Conservation (phyloP, 768 basidiomycete genomes). For the Aureoboletus auriporus region DNA sequence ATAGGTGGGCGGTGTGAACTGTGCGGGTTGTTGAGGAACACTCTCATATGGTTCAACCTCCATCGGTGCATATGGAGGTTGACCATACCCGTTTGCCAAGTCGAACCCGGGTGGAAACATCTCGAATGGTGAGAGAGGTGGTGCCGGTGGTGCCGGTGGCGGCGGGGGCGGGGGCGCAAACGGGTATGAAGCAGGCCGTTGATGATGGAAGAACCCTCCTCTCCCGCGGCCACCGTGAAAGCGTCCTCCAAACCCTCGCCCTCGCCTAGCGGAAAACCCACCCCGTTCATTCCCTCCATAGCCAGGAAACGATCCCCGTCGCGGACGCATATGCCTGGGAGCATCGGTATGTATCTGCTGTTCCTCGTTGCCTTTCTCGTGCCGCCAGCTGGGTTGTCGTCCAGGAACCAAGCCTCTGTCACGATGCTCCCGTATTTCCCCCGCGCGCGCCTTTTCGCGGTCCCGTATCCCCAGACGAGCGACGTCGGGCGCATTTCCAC, state of each 20-base stretch:
- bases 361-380: constrained; percentile 26
- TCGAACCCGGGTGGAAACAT: constrained; percentile 22
- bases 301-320: constrained; percentile 34
- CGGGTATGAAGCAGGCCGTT: constrained; percentile 30
- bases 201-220: constrained; percentile 32
- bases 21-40: constrained; percentile 20
- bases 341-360: constrained; percentile 17
- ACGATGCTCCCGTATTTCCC: constrained; percentile 10
- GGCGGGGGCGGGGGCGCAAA: constrained; percentile 28
- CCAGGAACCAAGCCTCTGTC: constrained; percentile 17
- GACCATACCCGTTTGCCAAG: constrained; percentile 27
- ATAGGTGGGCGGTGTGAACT: constrained; percentile 46
- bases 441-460: constrained; percentile 18
- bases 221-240: constrained; percentile 35
- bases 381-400: constrained; percentile 19
- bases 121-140: constrained; percentile 23
- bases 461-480: constrained; percentile 29
- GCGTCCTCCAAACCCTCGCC: constrained; percentile 37
- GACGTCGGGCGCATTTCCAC: constrained; percentile 30
- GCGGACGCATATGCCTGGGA: constrained; percentile 21
- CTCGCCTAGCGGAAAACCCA: constrained; percentile 26
- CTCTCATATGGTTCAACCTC: constrained; percentile 29
- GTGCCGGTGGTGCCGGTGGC: background rate
- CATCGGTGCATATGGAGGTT: constrained; percentile 27
- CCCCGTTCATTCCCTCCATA: constrained; percentile 32